Conservation (phyloP, 345 rosid species). For the Populus alba region DNA sequence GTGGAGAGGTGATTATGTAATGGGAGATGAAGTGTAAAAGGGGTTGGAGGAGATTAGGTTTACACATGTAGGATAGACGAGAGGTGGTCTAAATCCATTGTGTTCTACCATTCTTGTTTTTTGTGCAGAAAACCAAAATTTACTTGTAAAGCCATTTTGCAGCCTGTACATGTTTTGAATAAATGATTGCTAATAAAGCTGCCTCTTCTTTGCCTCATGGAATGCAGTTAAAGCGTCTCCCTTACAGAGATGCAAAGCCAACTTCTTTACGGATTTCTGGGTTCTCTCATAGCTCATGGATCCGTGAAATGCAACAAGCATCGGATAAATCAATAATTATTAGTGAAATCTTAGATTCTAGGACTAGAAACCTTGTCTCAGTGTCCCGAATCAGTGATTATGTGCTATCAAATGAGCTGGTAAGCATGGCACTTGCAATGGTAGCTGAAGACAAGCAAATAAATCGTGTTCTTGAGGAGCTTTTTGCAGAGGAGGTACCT, state of each 20-base stretch:
- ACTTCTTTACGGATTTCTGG: conserved; percentile 44
- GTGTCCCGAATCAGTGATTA: conserved; percentile 93
- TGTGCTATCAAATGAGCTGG: conserved; percentile 82
- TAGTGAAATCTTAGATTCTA: conserved; percentile 88
- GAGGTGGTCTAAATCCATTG: background rate
- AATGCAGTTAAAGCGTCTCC: conserved; percentile 83
- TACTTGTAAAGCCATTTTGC: background rate
- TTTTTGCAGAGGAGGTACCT: conserved; percentile 76
- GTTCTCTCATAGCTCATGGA: conserved; percentile 85
- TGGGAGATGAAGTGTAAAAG: background rate
- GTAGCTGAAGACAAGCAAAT: conserved; percentile 95
- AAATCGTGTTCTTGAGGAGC: conserved; percentile 86
- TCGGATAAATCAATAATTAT: conserved; percentile 79
- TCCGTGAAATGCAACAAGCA: conserved; percentile 91
- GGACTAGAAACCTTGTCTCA: conserved; percentile 89
- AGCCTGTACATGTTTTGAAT: background rate
- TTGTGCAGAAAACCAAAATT: background rate
- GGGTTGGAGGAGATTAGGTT: background rate
- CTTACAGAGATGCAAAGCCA: conserved; percentile 53
- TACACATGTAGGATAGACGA: background rate
- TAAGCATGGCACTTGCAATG: conserved; percentile 95
- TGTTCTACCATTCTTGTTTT: background rate
- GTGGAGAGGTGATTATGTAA: background rate
- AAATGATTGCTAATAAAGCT: conserved; percentile 1
- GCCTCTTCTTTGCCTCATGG: conserved; percentile 1